Base-by-base conservation (phyloP, 2,329 filamentous ascomycete genomes). In the Phyllosticta paracitricarpa region DNA sequence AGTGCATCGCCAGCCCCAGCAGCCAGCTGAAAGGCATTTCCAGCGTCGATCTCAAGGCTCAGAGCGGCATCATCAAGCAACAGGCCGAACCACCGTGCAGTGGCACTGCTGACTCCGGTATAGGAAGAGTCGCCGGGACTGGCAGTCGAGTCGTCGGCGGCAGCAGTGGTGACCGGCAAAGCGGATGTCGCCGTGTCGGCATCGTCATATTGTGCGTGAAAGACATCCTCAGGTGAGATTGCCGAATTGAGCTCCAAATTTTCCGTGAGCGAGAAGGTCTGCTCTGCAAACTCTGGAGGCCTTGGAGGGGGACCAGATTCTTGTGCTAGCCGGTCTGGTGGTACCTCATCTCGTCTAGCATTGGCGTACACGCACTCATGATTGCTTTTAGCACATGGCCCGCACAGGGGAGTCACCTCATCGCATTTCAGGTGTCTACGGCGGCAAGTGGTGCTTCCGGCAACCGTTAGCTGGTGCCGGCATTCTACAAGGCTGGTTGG, bases 371-470 rank as follows among this genome's bases (percentile, higher is more conserved):
- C 64, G 64, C 77, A 80, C 57, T 72, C 70, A 62, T 76, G 73
- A 40, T 72, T 69, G 51, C 72, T 75, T 64, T 78, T 79, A 7
- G 69, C 65, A 66, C 77, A 80, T 64, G 74, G 75, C 26, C 73
- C 72, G 62, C 77, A 79, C 22, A 71, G 65, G 14, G 76, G 77
- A 63, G 72, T 76, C 30, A 69, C 70, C 68, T 81, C 79, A 63
- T 80, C 78, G 65, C 79, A 81, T 69, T 81, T 82, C 66, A 80
- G 77, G 62, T 80, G 76, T 60, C 79, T 70, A 62, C 73, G 73
- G 53, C 77, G 75, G 65, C 78, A 80, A n/a, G 75, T 78, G 54
- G 76, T 67, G 63, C 75, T 78, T 63, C 58, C 19, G 30, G 22
- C 22, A 12, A 14, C 10, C 12, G 33, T 61, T 25, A 56, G 59